Base-by-base conservation (phyloP, 805 yeast genomes). In the Tetrapisispora phaffii region DNA sequence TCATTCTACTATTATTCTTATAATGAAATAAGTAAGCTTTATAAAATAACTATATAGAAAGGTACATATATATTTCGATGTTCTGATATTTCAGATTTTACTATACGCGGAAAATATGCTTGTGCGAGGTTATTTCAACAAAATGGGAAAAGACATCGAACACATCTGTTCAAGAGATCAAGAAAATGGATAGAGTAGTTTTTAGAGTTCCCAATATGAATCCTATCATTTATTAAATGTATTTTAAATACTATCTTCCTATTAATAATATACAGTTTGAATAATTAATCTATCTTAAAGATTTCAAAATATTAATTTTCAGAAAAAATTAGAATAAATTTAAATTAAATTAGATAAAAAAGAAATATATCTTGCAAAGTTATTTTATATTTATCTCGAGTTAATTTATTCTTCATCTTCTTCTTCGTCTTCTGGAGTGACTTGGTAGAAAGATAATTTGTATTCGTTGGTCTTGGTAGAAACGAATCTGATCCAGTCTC, bases 401-500 rank as follows among this genome's bases (percentile, higher is more conserved):
- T 37, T 33, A 32, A 37, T 43, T 43, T 43, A 43, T 43, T 43
- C 96, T 51, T 53, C 55, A 38, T 38, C 96, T 62, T 84, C 95
- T 71, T 85, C 96, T 63, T 80, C 86, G 68, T 89, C 97, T 67
- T 89, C 95, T 65, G 85, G 90, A 65, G 90, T 88, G 72, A 90
- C 93, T 74, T 94, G 87, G 96, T 86, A 93, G 96, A 90, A 90
- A 75, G 93, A 89, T 79, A 90, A 81, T 74, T 85, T 85, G 86
- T 93, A 93, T 73, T 80, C 82, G 83, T 89, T 86, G 75, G 85
- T 85, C 79, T 88, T 84, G 69, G 84, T 82, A 58, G 97, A 85
- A 60, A 90, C 96, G 68, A 90, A 89, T 82, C 97, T 93, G 76
- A 90, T 89, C 97, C 97, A 90, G 80, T 93, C 97, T 81, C 97